Percentiles rank a stretch among this genome's conserved stretches.
Evolutionary conservation across 202 grass and related monocot genomes (phyloP).

Genomic region (Setaria italica): DNA sequence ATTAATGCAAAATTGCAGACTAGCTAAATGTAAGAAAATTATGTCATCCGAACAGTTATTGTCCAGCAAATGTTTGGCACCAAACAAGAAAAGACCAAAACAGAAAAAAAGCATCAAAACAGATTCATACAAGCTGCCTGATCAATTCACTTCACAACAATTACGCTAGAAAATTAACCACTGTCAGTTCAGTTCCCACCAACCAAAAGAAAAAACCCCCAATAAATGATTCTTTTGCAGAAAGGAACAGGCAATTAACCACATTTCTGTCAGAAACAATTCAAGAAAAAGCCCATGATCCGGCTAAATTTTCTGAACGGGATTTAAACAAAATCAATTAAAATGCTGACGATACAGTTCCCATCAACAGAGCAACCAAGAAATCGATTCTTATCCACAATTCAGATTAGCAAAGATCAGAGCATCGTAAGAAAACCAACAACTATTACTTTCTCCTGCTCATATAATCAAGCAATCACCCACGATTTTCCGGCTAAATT

Average conservation of each 20-base stretch:
- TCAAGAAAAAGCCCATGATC: background rate
- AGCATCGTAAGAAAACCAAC: background rate
- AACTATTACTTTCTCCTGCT: background rate
- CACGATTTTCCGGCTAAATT: background rate
- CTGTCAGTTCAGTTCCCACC: background rate
- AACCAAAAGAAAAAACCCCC: background rate
- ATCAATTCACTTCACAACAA: background rate
- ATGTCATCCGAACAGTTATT: background rate
- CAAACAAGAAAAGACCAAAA: background rate
- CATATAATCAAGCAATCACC: background rate
- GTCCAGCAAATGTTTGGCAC: background rate
- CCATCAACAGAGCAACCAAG: background rate
- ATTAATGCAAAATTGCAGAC: background rate
- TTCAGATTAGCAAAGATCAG: background rate
- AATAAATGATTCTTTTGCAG: background rate
- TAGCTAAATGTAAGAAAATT: constrained; percentile 13
- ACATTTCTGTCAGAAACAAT: background rate
- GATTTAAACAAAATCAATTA: background rate
- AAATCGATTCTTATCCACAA: background rate
- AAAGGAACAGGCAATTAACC: background rate
- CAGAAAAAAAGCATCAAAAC: background rate
- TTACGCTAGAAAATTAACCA: background rate
- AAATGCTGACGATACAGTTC: background rate
- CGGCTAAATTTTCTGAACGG: background rate
- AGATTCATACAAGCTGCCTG: background rate